A percentile compares a stretch with the other conserved stretches of the same genome.
phyloP scores from a whole-genome alignment of 2,329 filamentous ascomycete species.

The Colletotrichum agaves region DNA sequence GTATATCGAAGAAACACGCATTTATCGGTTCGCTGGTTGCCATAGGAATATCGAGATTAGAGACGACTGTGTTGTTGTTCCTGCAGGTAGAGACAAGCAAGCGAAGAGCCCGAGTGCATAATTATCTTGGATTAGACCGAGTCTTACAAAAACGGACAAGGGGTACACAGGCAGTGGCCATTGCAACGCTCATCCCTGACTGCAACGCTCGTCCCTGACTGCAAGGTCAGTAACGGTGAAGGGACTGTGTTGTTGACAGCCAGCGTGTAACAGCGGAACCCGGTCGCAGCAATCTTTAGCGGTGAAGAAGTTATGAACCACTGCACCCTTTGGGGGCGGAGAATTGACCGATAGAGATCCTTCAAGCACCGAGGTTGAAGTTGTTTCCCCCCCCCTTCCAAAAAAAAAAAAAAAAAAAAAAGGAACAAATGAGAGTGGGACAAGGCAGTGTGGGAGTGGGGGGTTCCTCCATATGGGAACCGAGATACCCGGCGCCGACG shows the following conservation, averaged over 20 bases:
- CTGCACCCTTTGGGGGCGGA: no score
- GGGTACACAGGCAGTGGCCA: not conserved
- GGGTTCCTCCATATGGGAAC: not conserved
- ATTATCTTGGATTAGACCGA: not conserved
- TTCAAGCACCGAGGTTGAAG: not conserved
- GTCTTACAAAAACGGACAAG: not conserved
- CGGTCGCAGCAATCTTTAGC: constrained; percentile 11
- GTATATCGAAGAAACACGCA: not conserved
- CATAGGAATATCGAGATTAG: not conserved
- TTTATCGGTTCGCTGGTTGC: not conserved
- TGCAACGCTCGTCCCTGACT: not conserved
- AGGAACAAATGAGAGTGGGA: not conserved
- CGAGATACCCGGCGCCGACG: constrained; percentile 8
- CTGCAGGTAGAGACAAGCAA: not conserved
- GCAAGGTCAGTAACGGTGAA: not conserved
- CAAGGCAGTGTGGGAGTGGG: not conserved
- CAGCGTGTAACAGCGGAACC: constrained; percentile 36
- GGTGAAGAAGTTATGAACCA: not conserved
- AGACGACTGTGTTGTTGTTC: not conserved
- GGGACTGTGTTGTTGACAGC: not conserved
- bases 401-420: not conserved
- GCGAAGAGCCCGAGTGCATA: constrained; percentile 1
- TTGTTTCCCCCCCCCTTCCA: no score
- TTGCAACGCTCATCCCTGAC: not conserved
- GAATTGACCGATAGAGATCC: not conserved